Percentiles rank a stretch among this genome's conserved stretches.
These are phyloP conservation scores for Boletus rubescentipes DNA, from an alignment of 768 basidiomycete species.

Conservation along the genomic window DNA sequence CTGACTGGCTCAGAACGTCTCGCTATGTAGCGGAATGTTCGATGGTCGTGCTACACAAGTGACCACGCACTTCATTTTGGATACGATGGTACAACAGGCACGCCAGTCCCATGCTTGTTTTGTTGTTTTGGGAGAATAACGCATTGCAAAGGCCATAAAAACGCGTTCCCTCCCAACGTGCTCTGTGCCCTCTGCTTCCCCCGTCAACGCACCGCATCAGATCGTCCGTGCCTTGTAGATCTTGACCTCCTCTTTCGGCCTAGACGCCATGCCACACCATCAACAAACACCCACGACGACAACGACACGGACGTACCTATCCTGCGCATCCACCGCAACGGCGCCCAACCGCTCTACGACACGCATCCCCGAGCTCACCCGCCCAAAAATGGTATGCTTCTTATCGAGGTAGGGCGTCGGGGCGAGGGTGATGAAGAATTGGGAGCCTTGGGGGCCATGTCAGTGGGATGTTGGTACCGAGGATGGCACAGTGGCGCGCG, in stretches of 20 bases:
- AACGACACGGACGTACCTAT: slow-evolving; percentile 43
- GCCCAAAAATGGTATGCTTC: slow-evolving; percentile 89
- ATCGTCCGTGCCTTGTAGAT: slow-evolving; percentile 68
- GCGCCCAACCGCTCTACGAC: slow-evolving; percentile 91
- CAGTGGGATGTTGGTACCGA: too few species aligned
- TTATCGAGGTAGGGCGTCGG: slow-evolving; percentile 84
- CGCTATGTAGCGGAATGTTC: too few species aligned
- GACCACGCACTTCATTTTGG: too few species aligned
- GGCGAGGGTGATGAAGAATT: slow-evolving; percentile 87
- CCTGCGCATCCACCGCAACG: slow-evolving; percentile 85
- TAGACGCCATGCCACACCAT: not conserved
- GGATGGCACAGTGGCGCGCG: too few species aligned
- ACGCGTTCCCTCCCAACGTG: too few species aligned
- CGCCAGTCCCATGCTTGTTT: too few species aligned
- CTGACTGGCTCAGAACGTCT: too few species aligned
- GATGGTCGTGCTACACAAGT: too few species aligned
- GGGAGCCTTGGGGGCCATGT: slow-evolving; percentile 69
- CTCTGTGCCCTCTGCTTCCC: too few species aligned
- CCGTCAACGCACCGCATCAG: not conserved
- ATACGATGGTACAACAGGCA: too few species aligned
- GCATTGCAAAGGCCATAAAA: too few species aligned
- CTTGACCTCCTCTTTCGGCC: slow-evolving; percentile 81
- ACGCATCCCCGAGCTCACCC: slow-evolving; percentile 87
- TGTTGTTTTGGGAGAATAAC: too few species aligned
- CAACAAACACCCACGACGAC: not conserved